These are phyloP conservation scores for Neurospora sublineolata DNA, from an alignment of 495 filamentous ascomycete species.

Conservation along the genomic window DNA sequence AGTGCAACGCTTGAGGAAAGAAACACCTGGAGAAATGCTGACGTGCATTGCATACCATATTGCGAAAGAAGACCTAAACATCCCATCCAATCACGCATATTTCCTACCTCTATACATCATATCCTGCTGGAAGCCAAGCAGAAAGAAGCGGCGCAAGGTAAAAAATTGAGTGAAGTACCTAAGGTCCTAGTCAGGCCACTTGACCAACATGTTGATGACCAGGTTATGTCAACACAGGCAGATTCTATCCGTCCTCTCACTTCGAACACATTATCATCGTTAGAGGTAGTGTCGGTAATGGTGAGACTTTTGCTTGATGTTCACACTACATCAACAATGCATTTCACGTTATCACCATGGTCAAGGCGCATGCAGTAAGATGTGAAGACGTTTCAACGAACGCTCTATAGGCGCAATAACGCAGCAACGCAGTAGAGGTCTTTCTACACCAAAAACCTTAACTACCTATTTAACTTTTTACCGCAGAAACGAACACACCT, in stretches of 20 bases:
- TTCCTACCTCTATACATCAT: background rate
- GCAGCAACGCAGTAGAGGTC: too few relatives aligned
- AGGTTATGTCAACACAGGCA: too few relatives aligned
- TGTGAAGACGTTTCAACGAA: background rate
- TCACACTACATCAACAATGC: background rate
- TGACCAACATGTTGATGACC: too few relatives aligned
- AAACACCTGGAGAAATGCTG: background rate
- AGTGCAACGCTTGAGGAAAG: background rate
- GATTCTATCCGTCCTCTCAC: too few relatives aligned
- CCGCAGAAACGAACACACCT: too few relatives aligned
- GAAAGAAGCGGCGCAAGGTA: too few relatives aligned
- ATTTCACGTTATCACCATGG: background rate
- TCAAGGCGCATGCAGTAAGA: background rate
- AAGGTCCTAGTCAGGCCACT: too few relatives aligned
- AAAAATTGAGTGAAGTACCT: too few relatives aligned
- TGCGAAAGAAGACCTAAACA: background rate
- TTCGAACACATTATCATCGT: background rate
- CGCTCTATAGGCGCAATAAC: too few relatives aligned
- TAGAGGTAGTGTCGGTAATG: background rate
- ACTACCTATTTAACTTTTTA: too few relatives aligned
- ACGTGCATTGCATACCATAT: background rate
- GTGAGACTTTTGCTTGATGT: background rate
- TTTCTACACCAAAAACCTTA: too few relatives aligned
- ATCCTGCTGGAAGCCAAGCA: background rate
- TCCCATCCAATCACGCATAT: background rate